These are phyloP conservation scores for Asterionellopsis glacialis DNA, from an alignment of 108 stramenopile genomes.

Conservation along the genomic window DNA sequence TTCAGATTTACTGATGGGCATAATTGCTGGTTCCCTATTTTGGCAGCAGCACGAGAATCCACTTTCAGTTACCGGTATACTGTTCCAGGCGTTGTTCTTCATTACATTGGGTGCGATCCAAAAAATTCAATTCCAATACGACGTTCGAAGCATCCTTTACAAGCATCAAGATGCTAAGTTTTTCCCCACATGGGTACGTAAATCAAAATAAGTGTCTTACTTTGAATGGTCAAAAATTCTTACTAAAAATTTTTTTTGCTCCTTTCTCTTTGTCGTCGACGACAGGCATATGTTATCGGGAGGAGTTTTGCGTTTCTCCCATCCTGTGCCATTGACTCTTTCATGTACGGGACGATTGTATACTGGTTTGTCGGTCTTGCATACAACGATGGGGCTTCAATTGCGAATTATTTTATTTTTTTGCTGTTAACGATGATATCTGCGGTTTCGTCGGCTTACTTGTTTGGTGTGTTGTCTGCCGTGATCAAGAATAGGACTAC, in stretches of 20 bases:
- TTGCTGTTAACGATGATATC: constrained; percentile 33
- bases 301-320: constrained; percentile 42
- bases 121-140: constrained; percentile 60
- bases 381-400: constrained; percentile 30
- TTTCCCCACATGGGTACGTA: constrained; percentile 58
- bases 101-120: constrained; percentile 56
- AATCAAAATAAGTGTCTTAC: too few species aligned
- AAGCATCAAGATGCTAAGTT: constrained; percentile 85
- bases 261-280: too few species aligned
- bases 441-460: constrained; percentile 31
- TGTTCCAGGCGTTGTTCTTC: constrained; percentile 63
- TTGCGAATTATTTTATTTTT: constrained; percentile 52
- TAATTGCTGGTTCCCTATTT: constrained; percentile 61
- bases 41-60: constrained; percentile 37
- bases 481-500: constrained; percentile 39
- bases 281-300: constrained; percentile 36
- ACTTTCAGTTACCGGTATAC: constrained; percentile 35
- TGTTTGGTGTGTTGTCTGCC: constrained; percentile 47
- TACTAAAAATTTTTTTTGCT: too few species aligned
- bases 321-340: constrained; percentile 36
- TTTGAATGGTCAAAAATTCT: too few species aligned
- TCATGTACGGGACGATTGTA: constrained; percentile 45
- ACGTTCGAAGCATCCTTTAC: constrained; percentile 66
- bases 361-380: constrained; percentile 60
- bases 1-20: constrained; percentile 49